Evolutionary conservation across 345 rosid species (phyloP).

Genomic region (Syzygium grande): DNA sequence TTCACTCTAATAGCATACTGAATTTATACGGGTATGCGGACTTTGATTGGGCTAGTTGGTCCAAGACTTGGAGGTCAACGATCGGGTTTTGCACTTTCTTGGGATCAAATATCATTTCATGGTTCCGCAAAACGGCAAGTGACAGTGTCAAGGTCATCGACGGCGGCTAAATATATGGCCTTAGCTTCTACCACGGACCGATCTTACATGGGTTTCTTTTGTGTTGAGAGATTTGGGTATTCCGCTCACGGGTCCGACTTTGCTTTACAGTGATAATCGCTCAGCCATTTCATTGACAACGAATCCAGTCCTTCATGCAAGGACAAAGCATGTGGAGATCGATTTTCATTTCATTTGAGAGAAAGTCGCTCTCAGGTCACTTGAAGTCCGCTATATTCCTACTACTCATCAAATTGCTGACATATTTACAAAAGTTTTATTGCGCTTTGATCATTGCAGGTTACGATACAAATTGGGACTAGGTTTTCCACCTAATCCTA

Average conservation of each 20-base stretch:
- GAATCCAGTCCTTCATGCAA: neutral
- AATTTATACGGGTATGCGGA: neutral
- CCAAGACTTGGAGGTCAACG: accelerated
- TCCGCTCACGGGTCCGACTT: neutral
- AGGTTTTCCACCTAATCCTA: neutral
- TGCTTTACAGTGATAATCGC: neutral
- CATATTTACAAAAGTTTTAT: too few species aligned
- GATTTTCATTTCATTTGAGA: too few species aligned
- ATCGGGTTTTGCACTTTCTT: neutral
- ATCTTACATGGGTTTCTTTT: neutral
- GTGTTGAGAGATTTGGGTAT: neutral
- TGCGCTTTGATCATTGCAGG: neutral
- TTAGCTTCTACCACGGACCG: neutral
- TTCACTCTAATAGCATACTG: neutral
- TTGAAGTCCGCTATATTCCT: neutral
- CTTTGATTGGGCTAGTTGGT: accelerated
- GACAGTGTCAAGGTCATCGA: neutral
- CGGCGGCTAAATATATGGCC: neutral
- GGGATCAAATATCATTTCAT: neutral
- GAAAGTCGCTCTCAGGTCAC: neutral
- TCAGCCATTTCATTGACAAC: neutral
- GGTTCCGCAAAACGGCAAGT: neutral
- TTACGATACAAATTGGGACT: neutral
- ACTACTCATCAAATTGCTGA: neutral
- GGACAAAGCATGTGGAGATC: neutral